phyloP scores from a whole-genome alignment of 1,284 basidiomycete species.

The Phellinidium pouzarii region DNA sequence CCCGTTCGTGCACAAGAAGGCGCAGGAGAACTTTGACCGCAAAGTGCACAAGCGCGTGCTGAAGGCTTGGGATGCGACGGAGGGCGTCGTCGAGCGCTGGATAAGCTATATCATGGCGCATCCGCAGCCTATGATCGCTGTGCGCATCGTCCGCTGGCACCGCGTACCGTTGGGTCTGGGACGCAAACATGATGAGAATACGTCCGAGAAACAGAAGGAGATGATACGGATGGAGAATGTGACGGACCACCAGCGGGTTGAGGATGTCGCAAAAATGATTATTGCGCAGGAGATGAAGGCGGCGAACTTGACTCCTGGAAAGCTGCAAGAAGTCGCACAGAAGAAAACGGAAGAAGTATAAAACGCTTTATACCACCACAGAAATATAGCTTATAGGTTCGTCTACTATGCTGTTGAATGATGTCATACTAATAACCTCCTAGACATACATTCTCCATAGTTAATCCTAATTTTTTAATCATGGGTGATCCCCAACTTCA shows the following conservation, averaged over 20 bases:
- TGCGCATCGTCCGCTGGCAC: constrained; percentile 78
- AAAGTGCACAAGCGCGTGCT: constrained; percentile 79
- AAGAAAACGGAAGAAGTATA: neutral
- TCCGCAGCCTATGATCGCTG: constrained; percentile 79
- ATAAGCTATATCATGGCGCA: constrained; percentile 76
- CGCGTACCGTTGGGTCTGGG: constrained; percentile 64
- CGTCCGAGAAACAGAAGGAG: constrained; percentile 34
- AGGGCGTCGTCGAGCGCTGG: constrained; percentile 77
- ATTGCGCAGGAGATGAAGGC: constrained; percentile 36
- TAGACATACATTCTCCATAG: neutral
- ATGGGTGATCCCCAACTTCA: too few relatives aligned
- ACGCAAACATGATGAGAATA: constrained; percentile 25
- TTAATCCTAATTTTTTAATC: neutral
- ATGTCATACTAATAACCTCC: neutral
- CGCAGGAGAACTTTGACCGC: constrained; percentile 93
- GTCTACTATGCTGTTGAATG: neutral
- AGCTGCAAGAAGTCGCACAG: neutral
- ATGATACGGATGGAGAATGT: constrained; percentile 22
- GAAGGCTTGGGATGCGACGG: constrained; percentile 87
- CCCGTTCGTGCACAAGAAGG: constrained; percentile 93
- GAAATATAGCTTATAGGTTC: neutral
- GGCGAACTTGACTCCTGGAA: constrained; percentile 15
- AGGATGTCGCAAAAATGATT: constrained; percentile 40
- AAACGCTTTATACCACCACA: neutral
- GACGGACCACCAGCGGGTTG: constrained; percentile 27